Percentiles rank a stretch among this genome's conserved stretches.
Evolutionary conservation across 2,329 filamentous ascomycete species (phyloP).

Genomic region (Sordariomycetes sp.): DNA sequence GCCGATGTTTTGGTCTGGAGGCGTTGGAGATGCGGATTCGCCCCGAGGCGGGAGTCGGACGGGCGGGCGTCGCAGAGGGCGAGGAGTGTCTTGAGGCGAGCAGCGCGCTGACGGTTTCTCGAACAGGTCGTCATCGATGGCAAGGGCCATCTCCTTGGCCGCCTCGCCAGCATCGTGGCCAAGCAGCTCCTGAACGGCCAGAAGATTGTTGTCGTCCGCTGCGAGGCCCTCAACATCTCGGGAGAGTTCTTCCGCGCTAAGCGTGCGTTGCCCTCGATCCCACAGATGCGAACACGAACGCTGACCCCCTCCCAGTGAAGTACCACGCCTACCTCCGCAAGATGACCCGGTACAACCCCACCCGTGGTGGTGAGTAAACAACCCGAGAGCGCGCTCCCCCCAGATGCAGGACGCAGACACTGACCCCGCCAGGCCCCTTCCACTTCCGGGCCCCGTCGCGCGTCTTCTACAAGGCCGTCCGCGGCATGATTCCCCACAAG

Average conservation of each 20-base stretch:
- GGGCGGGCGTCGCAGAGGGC: background rate
- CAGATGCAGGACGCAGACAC: background rate
- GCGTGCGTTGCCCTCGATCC: conserved; percentile 60
- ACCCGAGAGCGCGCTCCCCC: background rate
- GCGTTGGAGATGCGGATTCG: no score
- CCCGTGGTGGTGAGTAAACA: conserved; percentile 72
- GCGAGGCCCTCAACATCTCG: conserved; percentile 99
- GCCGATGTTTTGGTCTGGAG: background rate
- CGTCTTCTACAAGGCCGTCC: conserved; percentile 99
- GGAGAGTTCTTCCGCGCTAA: conserved; percentile 99
- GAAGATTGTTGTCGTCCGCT: conserved; percentile 98
- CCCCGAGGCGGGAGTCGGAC: background rate
- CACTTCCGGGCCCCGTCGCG: conserved; percentile 98
- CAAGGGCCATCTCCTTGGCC: conserved; percentile 99
- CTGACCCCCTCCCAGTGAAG: conserved; percentile 60
- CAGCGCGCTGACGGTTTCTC: background rate
- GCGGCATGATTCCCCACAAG: conserved; percentile 99
- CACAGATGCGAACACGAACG: background rate
- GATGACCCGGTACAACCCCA: conserved; percentile 99
- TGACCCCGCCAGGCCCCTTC: conserved; percentile 66
- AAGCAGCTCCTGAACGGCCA: conserved; percentile 99
- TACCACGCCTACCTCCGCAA: conserved; percentile 99
- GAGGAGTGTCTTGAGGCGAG: background rate
- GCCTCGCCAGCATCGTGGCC: conserved; percentile 93
- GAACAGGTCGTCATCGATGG: conserved; percentile 93